Evolutionary conservation across 306 rosid species (phyloP).

Genomic region (Malus sylvestris): DNA sequence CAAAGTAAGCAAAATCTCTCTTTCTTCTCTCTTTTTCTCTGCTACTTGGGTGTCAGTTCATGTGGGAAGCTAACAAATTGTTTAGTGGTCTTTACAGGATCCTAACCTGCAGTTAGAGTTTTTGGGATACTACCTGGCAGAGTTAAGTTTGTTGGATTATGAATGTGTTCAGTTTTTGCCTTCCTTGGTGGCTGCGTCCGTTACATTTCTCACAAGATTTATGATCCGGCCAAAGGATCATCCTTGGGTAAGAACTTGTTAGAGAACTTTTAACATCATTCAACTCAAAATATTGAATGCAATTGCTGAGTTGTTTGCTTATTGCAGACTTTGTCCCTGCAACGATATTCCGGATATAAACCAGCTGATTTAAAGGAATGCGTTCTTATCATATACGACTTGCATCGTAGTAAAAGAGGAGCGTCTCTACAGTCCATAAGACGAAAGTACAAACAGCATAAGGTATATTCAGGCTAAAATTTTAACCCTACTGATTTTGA

Average conservation of each 20-base stretch:
- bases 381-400: slow-evolving; percentile 51
- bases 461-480: slow-evolving; percentile 29
- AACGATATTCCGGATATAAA: slow-evolving; percentile 47
- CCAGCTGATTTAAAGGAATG: slow-evolving; percentile 62
- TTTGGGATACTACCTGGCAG: slow-evolving; percentile 70
- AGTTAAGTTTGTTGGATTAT: slow-evolving; percentile 82
- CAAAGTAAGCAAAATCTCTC: slow-evolving; percentile 36
- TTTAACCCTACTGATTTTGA: background rate
- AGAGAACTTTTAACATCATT: background rate
- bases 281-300: background rate
- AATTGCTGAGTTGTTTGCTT: slow-evolving; percentile 1
- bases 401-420: slow-evolving; percentile 69
- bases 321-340: slow-evolving; percentile 40
- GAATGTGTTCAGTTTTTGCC: slow-evolving; percentile 65
- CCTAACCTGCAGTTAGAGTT: slow-evolving; percentile 63
- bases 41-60: background rate
- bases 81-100: slow-evolving; percentile 29
- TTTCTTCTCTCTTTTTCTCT: background rate
- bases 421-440: slow-evolving; percentile 54
- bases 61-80: slow-evolving; percentile 9
- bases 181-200: slow-evolving; percentile 83
- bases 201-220: slow-evolving; percentile 61
- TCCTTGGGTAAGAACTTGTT: slow-evolving; percentile 68
- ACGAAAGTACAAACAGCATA: slow-evolving; percentile 76
- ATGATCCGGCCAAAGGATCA: slow-evolving; percentile 42